phyloP scores from a whole-genome alignment of 768 basidiomycete species.

The Galerina marginata region DNA sequence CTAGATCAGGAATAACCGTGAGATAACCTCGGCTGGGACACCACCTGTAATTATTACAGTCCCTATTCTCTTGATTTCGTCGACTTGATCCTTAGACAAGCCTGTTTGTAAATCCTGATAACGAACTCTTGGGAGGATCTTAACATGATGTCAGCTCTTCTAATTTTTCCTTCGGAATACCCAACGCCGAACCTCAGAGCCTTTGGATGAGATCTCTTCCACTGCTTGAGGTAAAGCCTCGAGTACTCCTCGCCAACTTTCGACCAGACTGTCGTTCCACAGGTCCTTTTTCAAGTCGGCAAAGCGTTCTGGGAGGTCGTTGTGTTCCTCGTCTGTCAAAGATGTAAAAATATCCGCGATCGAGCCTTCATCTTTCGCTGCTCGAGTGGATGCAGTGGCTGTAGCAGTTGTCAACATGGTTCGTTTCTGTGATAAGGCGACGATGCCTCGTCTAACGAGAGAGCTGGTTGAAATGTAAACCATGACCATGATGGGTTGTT shows the following conservation, averaged over 20 bases:
- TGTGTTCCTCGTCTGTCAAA: constrained; percentile 39
- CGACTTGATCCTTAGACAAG: constrained; percentile 48
- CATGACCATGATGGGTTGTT: background rate
- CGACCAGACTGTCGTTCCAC: constrained; percentile 47
- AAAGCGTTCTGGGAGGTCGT: constrained; percentile 61
- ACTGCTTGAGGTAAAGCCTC: constrained; percentile 50
- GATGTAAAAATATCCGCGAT: constrained; percentile 47
- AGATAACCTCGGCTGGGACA: constrained; percentile 54
- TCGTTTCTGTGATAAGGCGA: background rate
- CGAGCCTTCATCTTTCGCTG: constrained; percentile 42
- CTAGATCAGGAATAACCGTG: background rate
- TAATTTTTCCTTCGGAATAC: background rate
- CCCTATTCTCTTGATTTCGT: constrained; percentile 55
- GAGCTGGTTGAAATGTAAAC: background rate
- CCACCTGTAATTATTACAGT: constrained; percentile 62
- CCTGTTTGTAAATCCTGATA: constrained; percentile 52
- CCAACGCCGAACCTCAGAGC: constrained; percentile 47
- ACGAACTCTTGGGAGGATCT: constrained; percentile 59
- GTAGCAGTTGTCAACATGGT: constrained; percentile 17
- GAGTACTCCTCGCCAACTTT: constrained; percentile 63
- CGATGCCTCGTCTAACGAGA: background rate
- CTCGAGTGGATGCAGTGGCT: constrained; percentile 17
- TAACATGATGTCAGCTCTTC: background rate
- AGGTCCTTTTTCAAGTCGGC: constrained; percentile 61
- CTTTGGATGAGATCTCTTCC: constrained; percentile 49